Base-by-base conservation (phyloP, 2,329 filamentous ascomycete genomes). In the Ophiocordyceps robertsii region DNA sequence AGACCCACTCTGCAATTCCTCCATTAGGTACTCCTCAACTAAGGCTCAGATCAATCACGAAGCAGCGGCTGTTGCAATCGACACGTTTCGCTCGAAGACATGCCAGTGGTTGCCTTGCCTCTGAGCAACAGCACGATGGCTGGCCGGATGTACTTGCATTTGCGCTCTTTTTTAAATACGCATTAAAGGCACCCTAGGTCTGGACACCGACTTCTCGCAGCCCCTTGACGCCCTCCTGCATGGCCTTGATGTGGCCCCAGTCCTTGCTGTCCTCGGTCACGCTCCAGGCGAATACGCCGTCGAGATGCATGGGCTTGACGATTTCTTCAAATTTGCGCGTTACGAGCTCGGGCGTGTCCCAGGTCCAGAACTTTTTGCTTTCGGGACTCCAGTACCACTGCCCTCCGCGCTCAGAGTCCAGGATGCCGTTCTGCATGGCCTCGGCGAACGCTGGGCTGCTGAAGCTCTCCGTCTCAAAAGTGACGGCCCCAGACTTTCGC, bases 241-340 rank as follows among this genome's bases (percentile, higher is more conserved):
- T 63, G 1, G 61, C 60, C 51, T 57, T 61, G 27, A 74, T 51
- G 44, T 65, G 68, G 38, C 52, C 57, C 58, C 61, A 68, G 44
- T 65, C 59, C 19, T 60, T 38, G 42, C 57, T 63, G 42, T 77
- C 72, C 49, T 72, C 65, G 1, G 62, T 70, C 44, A 77, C 51
- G 31, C 65, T 68, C 72, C 72, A 77, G 0, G 67, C 70, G 58
- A 75, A 68, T 9, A 70, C 63, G 5, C 73, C 71, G 4, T 70
- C 71, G 2, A 75, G 51, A 0, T 56, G 55, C 43, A 63, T 60
- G 16, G 56, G 53, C 19, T 53, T 49, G 11, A 73, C 57, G 37
- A 72, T 67, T 2, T 64, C 51, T 1, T 59, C 47, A 38, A 74
- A 68, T 57, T 76, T 77, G 37, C 56, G 45, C 1, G 51, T 31